phyloP scores from a whole-genome alignment of 1,284 basidiomycete species.

The Heterobasidion irregulare region DNA sequence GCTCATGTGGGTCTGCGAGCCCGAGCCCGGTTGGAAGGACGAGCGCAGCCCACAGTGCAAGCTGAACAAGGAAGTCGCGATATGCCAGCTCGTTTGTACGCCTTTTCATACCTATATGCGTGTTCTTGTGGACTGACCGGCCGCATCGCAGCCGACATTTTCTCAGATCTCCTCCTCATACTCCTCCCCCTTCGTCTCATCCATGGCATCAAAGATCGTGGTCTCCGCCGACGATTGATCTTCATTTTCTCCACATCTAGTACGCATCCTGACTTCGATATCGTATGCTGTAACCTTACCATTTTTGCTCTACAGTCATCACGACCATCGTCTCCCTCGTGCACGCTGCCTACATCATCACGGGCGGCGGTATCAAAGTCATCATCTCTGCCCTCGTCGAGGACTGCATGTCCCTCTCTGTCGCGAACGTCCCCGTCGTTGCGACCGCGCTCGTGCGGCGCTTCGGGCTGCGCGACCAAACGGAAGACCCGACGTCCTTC shows the following conservation, averaged over 20 bases:
- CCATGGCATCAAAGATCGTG: constrained; percentile 21
- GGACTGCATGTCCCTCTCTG: constrained; percentile 29
- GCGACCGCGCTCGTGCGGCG: constrained; percentile 21
- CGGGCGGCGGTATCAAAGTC: constrained; percentile 21
- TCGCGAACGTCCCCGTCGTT: constrained; percentile 32
- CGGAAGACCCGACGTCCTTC: background rate
- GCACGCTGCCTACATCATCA: constrained; percentile 28
- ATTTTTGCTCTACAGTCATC: constrained; percentile 13
- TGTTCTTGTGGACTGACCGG: background rate
- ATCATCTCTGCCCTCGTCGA: constrained; percentile 32
- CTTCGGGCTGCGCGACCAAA: background rate
- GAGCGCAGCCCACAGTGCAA: constrained; percentile 25
- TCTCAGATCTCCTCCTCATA: constrained; percentile 29
- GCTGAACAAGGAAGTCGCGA: constrained; percentile 27
- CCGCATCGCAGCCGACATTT: constrained; percentile 24
- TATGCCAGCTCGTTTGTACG: constrained; percentile 30
- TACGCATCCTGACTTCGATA: constrained; percentile 3
- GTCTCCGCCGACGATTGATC: constrained; percentile 26
- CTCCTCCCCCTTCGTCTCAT: constrained; percentile 27
- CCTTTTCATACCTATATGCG: constrained; percentile 1
- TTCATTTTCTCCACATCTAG: constrained; percentile 31
- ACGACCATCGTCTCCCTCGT: constrained; percentile 33
- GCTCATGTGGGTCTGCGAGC: constrained; percentile 32
- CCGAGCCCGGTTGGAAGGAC: constrained; percentile 24
- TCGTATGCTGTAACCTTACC: background rate